Evolutionary conservation across 2,329 filamentous ascomycete genomes (phyloP).

Genomic region (Xylaria sp.): DNA sequence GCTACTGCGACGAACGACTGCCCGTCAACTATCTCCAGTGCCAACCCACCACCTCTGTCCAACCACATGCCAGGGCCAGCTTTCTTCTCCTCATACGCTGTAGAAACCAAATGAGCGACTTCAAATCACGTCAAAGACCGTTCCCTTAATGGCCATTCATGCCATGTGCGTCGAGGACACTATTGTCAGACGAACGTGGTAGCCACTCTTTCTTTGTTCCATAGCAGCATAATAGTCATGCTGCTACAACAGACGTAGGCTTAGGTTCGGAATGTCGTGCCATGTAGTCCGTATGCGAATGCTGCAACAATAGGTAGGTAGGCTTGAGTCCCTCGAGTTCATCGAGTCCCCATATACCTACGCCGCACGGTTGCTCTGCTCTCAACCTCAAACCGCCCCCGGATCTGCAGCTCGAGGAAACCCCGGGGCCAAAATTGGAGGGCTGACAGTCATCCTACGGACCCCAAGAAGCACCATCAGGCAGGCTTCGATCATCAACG

Average conservation of each 20-base stretch:
- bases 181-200: conserved; percentile 20
- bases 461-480: conserved; percentile 1
- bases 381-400: conserved; percentile 33
- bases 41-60: conserved; percentile 30
- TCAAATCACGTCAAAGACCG: conserved; percentile 10
- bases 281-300: conserved; percentile 1
- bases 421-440: conserved; percentile 12
- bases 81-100: conserved; percentile 22
- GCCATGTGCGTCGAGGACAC: conserved; percentile 11
- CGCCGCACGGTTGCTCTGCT: conserved; percentile 23
- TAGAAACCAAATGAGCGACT: conserved; percentile 26
- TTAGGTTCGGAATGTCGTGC: too few relatives aligned
- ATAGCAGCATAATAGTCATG: conserved; percentile 13
- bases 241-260: too few relatives aligned
- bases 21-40: conserved; percentile 33
- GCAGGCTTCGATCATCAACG: conserved; percentile 12
- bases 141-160: conserved; percentile 16
- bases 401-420: conserved; percentile 20
- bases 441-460: conserved; percentile 11
- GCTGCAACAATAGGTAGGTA: neutral
- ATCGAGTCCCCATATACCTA: conserved; percentile 26
- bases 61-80: conserved; percentile 34
- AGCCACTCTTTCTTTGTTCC: conserved; percentile 20
- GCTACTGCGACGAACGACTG: conserved; percentile 41
- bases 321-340: neutral